phyloP scores from a whole-genome alignment of 2,329 filamentous ascomycete species.

The Ascochyta clinopodiicola region DNA sequence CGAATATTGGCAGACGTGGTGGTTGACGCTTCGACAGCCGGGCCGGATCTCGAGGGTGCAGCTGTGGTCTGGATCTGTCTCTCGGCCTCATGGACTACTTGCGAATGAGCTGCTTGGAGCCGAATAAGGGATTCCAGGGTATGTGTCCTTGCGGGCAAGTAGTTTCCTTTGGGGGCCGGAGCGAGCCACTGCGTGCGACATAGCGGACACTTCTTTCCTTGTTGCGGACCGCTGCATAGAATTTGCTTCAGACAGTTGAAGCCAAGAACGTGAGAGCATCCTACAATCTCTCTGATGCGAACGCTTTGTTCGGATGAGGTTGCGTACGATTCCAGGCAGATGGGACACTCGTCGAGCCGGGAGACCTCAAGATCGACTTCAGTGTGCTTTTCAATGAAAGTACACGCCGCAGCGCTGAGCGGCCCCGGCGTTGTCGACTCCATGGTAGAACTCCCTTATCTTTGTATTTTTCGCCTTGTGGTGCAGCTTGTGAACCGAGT shows the following conservation, averaged over 20 bases:
- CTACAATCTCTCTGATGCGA: slow-evolving; percentile 19
- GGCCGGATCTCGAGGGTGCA: not conserved
- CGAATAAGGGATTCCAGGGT: not conserved
- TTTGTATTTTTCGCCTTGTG: not conserved
- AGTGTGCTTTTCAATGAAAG: slow-evolving; percentile 11
- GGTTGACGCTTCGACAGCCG: not conserved
- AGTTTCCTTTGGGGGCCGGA: not conserved
- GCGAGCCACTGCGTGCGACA: slow-evolving; percentile 32
- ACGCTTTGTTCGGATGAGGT: slow-evolving; percentile 9
- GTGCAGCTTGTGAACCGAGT: not conserved
- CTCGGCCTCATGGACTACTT: not conserved
- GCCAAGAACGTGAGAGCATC: slow-evolving; percentile 28
- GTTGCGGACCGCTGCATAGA: slow-evolving; percentile 6
- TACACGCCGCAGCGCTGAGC: not conserved
- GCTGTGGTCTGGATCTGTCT: not conserved
- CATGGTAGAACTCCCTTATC: not conserved
- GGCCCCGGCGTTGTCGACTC: not conserved
- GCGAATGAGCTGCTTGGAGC: not conserved
- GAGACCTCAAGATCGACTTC: not conserved
- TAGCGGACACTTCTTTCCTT: slow-evolving; percentile 29
- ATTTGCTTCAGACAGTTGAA: slow-evolving; percentile 19
- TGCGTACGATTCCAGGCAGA: slow-evolving; percentile 29
- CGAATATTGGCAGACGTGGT: not conserved
- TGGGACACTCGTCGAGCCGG: slow-evolving; percentile 21
- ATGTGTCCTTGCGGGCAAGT: not conserved